phyloP scores from a whole-genome alignment of 139 green algal genomes.

The Chloropicon primus region DNA sequence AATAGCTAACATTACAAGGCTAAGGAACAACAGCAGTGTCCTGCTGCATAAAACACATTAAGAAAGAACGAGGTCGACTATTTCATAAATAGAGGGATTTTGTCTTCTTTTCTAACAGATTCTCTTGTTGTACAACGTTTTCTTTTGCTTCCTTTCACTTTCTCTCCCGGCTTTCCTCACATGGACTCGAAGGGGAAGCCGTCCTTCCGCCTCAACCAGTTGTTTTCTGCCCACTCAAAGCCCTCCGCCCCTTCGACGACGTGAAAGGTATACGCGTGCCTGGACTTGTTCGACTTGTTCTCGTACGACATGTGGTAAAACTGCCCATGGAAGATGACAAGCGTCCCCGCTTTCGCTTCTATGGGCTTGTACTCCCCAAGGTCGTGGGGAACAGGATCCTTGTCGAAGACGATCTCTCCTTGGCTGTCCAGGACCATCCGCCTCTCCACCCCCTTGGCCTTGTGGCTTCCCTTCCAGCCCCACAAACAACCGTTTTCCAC shows the following conservation, averaged over 20 bases:
- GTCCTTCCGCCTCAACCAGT: slow-evolving; percentile 48
- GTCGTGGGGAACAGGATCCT: slow-evolving; percentile 24
- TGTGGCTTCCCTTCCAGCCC: slow-evolving; percentile 41
- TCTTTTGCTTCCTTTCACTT: too few species aligned
- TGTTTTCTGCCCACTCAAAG: slow-evolving; percentile 39
- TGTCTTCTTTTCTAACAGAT: too few species aligned
- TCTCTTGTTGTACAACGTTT: too few species aligned
- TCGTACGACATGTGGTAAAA: slow-evolving; percentile 49
- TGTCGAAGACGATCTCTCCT: slow-evolving; percentile 29
- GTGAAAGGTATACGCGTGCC: slow-evolving; percentile 73
- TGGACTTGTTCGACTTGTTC: slow-evolving; percentile 29
- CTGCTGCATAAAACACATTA: too few species aligned
- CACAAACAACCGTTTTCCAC: slow-evolving; percentile 87
- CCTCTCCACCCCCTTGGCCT: slow-evolving; percentile 25
- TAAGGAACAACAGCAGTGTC: too few species aligned
- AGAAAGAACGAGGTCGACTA: too few species aligned
- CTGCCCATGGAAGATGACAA: slow-evolving; percentile 76
- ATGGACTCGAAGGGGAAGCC: slow-evolving; percentile 51
- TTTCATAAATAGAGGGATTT: too few species aligned
- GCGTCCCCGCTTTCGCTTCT: slow-evolving; percentile 51
- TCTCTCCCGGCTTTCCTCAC: not conserved
- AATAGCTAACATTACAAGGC: too few species aligned
- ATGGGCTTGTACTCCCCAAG: slow-evolving; percentile 51
- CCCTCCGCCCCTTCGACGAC: slow-evolving; percentile 45
- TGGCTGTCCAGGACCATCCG: slow-evolving; percentile 17